Base-by-base conservation (phyloP, 108 stramenopile genomes). In the Bacterosira constricta region DNA sequence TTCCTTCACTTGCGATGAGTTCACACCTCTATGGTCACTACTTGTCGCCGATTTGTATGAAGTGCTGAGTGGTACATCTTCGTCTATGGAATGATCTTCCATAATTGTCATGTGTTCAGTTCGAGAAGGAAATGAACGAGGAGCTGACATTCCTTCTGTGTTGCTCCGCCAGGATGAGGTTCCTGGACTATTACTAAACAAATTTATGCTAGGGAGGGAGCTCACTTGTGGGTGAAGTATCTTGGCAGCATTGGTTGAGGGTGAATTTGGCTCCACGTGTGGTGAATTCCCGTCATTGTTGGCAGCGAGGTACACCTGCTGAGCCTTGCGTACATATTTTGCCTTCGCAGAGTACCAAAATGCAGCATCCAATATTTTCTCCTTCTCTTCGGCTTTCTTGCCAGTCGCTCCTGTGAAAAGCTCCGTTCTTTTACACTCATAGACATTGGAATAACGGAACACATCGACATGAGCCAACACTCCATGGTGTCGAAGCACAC, bases 361-460 rank as follows among this genome's bases (percentile, higher is more conserved):
- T 37, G 86, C 89, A 49, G 79, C 75, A 6, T 75, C 75, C 39
- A 90, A 47, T 18, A 90, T 50, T 49, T 54, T 49, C 15, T 58
- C 12, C 4, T 25, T 5, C 42, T 23, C 61, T 47, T n/a, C 41
- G 41, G 9, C 42, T 25, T 15, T 20, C 23, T 35, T 39, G 21
- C 4, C 7, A 8, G 20, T 38, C 31, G 17, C 26, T 55, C 61
- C 36, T 21, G 57, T 27, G 18, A 90, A 72, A 64, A 88, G 73
- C 26, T 83, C 56, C 17, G 73, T 66, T 2, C 86, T 86, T 25
- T 91, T 95, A 57, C 68, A 78, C 52, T 93, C 92, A 61, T 97
- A 97, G 26, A 92, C 81, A 80, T 97, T 97, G 37, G 90, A 71
- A 77, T 95, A 97, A 11, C 89, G 83, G 69, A 97, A 97, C 45